Conservation (phyloP, 768 basidiomycete species). For the Russula sp. region DNA sequence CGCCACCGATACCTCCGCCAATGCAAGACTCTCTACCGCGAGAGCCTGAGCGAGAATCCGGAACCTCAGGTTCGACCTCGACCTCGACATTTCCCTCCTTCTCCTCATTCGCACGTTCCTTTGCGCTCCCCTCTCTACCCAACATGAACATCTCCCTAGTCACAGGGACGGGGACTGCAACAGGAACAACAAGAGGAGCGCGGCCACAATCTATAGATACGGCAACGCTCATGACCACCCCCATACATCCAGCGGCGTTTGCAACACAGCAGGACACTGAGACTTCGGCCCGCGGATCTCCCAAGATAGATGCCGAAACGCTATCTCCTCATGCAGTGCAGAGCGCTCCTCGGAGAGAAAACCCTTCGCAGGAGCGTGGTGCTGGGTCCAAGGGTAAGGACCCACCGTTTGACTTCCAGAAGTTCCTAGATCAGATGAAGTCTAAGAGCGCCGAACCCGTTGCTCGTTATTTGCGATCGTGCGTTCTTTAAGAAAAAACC, state of each 20-base stretch:
- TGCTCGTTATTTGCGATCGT: conserved; percentile 94
- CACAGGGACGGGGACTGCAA: background rate
- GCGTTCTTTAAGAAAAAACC: too few relatives aligned
- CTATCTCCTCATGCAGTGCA: conserved; percentile 3
- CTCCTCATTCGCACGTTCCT: conserved; percentile 62
- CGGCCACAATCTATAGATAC: conserved; percentile 61
- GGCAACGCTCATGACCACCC: conserved; percentile 23
- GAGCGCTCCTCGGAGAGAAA: conserved; percentile 31
- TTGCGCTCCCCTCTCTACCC: conserved; percentile 52
- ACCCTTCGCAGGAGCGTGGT: conserved; percentile 28
- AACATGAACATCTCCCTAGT: conserved; percentile 28
- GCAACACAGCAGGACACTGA: conserved; percentile 19
- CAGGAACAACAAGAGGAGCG: conserved; percentile 24
- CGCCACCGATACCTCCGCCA: conserved; percentile 44
- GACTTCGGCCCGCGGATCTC: conserved; percentile 18
- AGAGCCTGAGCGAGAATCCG: conserved; percentile 23
- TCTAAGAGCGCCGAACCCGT: conserved; percentile 83
- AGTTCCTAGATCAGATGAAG: conserved; percentile 94
- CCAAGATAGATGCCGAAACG: conserved; percentile 10
- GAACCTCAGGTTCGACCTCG: conserved; percentile 22
- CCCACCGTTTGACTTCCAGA: conserved; percentile 85
- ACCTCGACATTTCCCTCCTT: conserved; percentile 55
- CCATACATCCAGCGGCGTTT: conserved; percentile 20
- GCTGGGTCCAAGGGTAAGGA: conserved; percentile 37
- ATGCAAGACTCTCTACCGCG: conserved; percentile 9